A percentile compares a stretch with the other conserved stretches of the same genome.
Conservation (phyloP, 169 alveolate species). For the Besnoitia besnoiti region DNA sequence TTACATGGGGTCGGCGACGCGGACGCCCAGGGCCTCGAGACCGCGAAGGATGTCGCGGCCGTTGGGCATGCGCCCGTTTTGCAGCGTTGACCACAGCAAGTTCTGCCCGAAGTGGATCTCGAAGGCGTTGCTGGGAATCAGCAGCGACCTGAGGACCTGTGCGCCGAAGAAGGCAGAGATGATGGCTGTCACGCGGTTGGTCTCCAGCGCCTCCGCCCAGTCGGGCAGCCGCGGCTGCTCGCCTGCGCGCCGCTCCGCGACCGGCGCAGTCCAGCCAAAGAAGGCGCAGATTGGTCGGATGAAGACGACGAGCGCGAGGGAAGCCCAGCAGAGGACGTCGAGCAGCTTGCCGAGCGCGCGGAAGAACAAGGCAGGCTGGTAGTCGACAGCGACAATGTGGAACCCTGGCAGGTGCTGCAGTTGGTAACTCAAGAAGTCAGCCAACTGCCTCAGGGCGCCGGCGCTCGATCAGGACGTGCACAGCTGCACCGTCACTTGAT, state of each 20-base stretch:
- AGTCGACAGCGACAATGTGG: constrained; percentile 36
- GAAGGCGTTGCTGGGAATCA: constrained; percentile 55
- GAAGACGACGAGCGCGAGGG: constrained; percentile 42
- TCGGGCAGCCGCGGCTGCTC: background rate
- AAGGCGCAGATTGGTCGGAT: background rate
- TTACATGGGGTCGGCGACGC: constrained; percentile 16
- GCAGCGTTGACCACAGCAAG: constrained; percentile 55
- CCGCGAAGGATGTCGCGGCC: background rate
- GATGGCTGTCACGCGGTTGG: constrained; percentile 36
- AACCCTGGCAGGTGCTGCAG: constrained; percentile 31
- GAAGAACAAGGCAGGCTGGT: constrained; percentile 19
- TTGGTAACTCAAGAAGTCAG: background rate
- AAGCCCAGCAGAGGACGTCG: constrained; percentile 13
- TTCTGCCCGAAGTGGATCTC: constrained; percentile 35
- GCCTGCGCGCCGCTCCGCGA: background rate
- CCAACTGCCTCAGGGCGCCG: constrained; percentile 52
- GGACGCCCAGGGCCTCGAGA: constrained; percentile 47
- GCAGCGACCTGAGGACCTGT: background rate
- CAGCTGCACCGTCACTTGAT: constrained; percentile 61
- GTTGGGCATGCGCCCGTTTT: constrained; percentile 46
- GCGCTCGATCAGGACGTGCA: constrained; percentile 61
- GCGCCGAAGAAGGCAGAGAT: constrained; percentile 26
- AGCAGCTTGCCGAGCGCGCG: constrained; percentile 31
- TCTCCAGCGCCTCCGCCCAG: constrained; percentile 35
- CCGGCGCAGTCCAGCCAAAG: background rate